phyloP scores from a whole-genome alignment of 2,329 filamentous ascomycete genomes.

The Ascochyta rabiei region DNA sequence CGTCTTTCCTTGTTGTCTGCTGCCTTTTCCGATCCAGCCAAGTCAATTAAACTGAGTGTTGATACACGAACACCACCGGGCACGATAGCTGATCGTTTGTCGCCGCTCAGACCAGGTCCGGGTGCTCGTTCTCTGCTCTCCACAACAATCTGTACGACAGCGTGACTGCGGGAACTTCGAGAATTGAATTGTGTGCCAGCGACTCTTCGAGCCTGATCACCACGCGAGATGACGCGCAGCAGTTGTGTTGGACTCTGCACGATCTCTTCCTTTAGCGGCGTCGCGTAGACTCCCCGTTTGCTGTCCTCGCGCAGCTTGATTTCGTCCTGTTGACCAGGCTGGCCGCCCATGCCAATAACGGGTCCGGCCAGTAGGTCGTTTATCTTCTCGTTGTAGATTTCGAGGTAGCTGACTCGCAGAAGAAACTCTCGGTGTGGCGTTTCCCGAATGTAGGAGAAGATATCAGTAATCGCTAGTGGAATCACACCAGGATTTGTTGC shows the following conservation, averaged over 20 bases:
- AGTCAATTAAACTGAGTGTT: slow-evolving; percentile 91
- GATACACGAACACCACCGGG: slow-evolving; percentile 95
- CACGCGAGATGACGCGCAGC: slow-evolving; percentile 89
- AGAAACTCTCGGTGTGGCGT: slow-evolving; percentile 94
- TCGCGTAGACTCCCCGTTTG: slow-evolving; percentile 95
- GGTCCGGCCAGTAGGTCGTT: slow-evolving; percentile 87
- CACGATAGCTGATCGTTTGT: slow-evolving; percentile 48
- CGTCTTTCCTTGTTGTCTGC: slow-evolving; percentile 93
- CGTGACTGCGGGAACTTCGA: slow-evolving; percentile 95
- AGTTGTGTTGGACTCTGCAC: slow-evolving; percentile 97
- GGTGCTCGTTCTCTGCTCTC: slow-evolving; percentile 89
- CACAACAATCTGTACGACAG: slow-evolving; percentile 97
- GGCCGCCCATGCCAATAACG: slow-evolving; percentile 58
- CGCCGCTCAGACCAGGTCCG: slow-evolving; percentile 51
- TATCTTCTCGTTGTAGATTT: slow-evolving; percentile 99
- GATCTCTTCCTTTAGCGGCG: slow-evolving; percentile 95
- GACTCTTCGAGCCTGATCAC: slow-evolving; percentile 86
- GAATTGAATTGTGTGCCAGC: slow-evolving; percentile 97
- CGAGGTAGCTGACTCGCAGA: slow-evolving; percentile 93
- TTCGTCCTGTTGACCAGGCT: slow-evolving; percentile 72
- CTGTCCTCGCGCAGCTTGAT: slow-evolving; percentile 97
- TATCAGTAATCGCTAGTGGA: slow-evolving; percentile 95
- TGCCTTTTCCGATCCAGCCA: slow-evolving; percentile 94
- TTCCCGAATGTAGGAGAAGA: slow-evolving; percentile 98
- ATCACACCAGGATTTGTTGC: slow-evolving; percentile 95